Evolutionary conservation across 495 filamentous ascomycete species (phyloP).

Genomic region (Lepraria neglecta): DNA sequence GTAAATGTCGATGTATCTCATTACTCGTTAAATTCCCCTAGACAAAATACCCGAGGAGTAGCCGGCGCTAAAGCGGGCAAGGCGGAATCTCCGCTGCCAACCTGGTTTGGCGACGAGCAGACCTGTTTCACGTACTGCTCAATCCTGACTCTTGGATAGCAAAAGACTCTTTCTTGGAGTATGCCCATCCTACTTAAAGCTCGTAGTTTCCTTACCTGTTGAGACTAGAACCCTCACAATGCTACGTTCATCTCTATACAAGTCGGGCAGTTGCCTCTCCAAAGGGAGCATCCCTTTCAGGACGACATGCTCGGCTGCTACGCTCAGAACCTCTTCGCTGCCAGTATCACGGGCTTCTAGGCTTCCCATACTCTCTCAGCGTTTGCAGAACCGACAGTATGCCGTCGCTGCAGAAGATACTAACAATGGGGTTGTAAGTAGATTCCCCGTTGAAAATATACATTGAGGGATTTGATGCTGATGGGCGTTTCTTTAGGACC

Average conservation of each 20-base stretch:
- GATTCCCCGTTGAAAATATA: background rate
- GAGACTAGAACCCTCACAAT: constrained; percentile 31
- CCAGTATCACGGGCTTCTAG: constrained; percentile 35
- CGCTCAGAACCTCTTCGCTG: constrained; percentile 39
- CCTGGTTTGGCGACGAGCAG: background rate
- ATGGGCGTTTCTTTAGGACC: constrained; percentile 47
- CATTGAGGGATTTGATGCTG: constrained; percentile 7
- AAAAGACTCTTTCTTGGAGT: background rate
- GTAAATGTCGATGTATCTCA: constrained; percentile 3
- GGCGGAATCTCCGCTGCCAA: constrained; percentile 8
- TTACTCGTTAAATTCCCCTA: no score
- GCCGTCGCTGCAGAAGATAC: constrained; percentile 52
- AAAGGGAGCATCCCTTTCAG: constrained; percentile 14
- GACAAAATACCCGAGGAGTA: background rate
- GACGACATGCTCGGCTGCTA: constrained; percentile 18
- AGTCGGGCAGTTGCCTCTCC: constrained; percentile 47
- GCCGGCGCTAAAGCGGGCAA: constrained; percentile 5
- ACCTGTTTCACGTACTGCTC: background rate
- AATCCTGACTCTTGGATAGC: background rate
- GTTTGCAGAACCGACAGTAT: constrained; percentile 46
- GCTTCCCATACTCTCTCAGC: constrained; percentile 40
- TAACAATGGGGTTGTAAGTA: constrained; percentile 45
- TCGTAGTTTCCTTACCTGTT: background rate
- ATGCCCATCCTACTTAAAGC: background rate
- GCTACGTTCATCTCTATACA: constrained; percentile 48